Percentiles rank a stretch among this genome's conserved stretches.
Evolutionary conservation across 176 grass and related monocot species (phyloP).

Genomic region (Oryza rufipogon): DNA sequence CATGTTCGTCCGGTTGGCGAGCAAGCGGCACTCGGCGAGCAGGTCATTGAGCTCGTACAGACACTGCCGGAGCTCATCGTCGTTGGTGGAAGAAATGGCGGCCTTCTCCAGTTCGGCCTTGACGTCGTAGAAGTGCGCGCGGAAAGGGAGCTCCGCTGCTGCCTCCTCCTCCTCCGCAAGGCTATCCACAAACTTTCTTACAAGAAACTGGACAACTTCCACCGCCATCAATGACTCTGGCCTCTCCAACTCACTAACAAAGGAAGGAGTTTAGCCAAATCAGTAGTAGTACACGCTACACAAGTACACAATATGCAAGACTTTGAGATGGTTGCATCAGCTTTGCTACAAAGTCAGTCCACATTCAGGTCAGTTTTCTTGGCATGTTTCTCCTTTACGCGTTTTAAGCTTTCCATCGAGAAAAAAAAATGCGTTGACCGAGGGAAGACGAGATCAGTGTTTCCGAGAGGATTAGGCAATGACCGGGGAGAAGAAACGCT

Average conservation of each 20-base stretch:
- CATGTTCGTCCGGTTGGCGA: neutral
- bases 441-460: neutral
- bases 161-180: conserved; percentile 32
- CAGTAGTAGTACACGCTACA: too few species aligned
- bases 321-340: too few species aligned
- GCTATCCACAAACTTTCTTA: conserved; percentile 47
- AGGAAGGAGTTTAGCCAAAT: too few species aligned
- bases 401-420: too few species aligned
- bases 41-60: conserved; percentile 58
- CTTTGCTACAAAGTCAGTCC: too few species aligned
- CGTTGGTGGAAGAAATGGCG: conserved; percentile 31
- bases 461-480: too few species aligned
- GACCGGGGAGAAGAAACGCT: too few species aligned
- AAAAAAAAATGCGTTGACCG: neutral
- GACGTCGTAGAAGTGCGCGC: conserved; percentile 31
- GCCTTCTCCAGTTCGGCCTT: conserved; percentile 34
- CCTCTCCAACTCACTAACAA: neutral
- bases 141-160: conserved; percentile 41
- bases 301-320: too few species aligned
- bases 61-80: conserved; percentile 51
- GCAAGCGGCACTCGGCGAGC: conserved; percentile 44
- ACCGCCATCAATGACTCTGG: conserved; percentile 29
- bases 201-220: conserved; percentile 49
- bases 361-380: too few species aligned
- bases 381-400: too few species aligned